A percentile compares a stretch with the other conserved stretches of the same genome.
Evolutionary conservation across 768 basidiomycete genomes (phyloP).

Genomic region (Boletus vermiculosoides): DNA sequence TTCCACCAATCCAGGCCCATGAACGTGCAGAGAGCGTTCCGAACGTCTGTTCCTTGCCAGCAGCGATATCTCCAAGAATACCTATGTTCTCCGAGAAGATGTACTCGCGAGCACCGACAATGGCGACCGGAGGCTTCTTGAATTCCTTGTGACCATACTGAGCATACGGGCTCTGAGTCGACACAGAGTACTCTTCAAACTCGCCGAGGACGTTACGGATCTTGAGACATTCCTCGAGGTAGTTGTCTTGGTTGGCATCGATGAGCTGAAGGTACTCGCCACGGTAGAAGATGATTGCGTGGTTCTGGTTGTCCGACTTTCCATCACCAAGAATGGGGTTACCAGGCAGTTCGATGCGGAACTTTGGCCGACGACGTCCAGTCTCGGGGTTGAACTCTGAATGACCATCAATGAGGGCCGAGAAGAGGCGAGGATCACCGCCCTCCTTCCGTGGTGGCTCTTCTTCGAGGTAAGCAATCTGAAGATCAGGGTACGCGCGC

Average conservation of each 20-base stretch:
- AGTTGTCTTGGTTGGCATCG: conserved; percentile 99
- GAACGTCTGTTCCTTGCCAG: conserved; percentile 99
- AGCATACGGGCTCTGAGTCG: conserved; percentile 88
- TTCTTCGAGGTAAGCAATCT: conserved; percentile 98
- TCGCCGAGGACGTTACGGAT: conserved; percentile 97
- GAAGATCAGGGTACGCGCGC: conserved; percentile 96
- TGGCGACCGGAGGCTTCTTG: conserved; percentile 86
- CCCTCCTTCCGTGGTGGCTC: conserved; percentile 93
- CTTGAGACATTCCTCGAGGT: conserved; percentile 98
- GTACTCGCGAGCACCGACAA: conserved; percentile 98
- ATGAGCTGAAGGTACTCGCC: conserved; percentile 99
- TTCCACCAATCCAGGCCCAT: conserved; percentile 97
- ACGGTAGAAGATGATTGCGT: conserved; percentile 98
- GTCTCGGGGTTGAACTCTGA: conserved; percentile 91
- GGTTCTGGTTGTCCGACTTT: conserved; percentile 99
- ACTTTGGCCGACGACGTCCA: conserved; percentile 90
- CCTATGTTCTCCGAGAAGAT: conserved; percentile 99
- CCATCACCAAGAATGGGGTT: conserved; percentile 99
- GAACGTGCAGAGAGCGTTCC: conserved; percentile 96
- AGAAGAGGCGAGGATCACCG: conserved; percentile 93
- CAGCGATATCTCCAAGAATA: conserved; percentile 96
- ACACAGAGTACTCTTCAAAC: conserved; percentile 89
- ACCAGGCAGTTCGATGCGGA: conserved; percentile 96
- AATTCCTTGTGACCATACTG: conserved; percentile 89
- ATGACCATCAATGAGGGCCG: conserved; percentile 95